Percentiles rank a stretch among this genome's conserved stretches.
Evolutionary conservation across 2,329 filamentous ascomycete genomes (phyloP).

Genomic region (Endoconidiophora laricicola): DNA sequence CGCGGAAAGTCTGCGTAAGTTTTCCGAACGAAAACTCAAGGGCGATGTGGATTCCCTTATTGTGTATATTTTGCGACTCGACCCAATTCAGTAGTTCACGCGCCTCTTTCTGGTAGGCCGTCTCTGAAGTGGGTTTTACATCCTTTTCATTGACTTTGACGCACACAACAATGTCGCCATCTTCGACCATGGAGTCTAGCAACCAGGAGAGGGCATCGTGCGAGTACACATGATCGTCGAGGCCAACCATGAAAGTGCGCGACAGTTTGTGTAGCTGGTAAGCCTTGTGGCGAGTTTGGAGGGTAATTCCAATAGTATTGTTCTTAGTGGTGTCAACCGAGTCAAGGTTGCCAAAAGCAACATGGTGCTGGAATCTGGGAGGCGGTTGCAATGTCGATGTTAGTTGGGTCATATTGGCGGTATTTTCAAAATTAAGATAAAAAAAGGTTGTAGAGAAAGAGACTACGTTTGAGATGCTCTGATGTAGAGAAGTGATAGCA

Average conservation of each 20-base stretch:
- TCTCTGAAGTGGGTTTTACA: slow-evolving; percentile 47
- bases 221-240: slow-evolving; percentile 81
- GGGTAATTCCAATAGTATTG: slow-evolving; percentile 53
- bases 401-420: slow-evolving; percentile 9
- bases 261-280: slow-evolving; percentile 68
- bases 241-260: slow-evolving; percentile 77
- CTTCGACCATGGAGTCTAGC: slow-evolving; percentile 78
- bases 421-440: background rate
- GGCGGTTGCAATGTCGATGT: background rate
- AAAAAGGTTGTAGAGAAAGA: background rate
- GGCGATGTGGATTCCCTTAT: slow-evolving; percentile 71
- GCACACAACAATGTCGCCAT: slow-evolving; percentile 86
- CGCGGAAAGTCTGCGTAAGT: slow-evolving; percentile 76
- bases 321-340: slow-evolving; percentile 41
- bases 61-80: slow-evolving; percentile 58
- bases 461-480: background rate
- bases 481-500: background rate
- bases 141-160: slow-evolving; percentile 77
- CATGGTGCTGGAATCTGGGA: slow-evolving; percentile 38
- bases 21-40: slow-evolving; percentile 82
- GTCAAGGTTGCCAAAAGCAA: slow-evolving; percentile 44
- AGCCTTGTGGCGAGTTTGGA: slow-evolving; percentile 73
- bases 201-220: slow-evolving; percentile 88
- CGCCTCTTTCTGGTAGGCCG: slow-evolving; percentile 61
- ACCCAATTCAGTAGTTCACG: slow-evolving; percentile 58